A percentile compares a stretch with the other conserved stretches of the same genome.
phyloP scores from a whole-genome alignment of 1,284 basidiomycete genomes.

The Cryptococcus floricola region DNA sequence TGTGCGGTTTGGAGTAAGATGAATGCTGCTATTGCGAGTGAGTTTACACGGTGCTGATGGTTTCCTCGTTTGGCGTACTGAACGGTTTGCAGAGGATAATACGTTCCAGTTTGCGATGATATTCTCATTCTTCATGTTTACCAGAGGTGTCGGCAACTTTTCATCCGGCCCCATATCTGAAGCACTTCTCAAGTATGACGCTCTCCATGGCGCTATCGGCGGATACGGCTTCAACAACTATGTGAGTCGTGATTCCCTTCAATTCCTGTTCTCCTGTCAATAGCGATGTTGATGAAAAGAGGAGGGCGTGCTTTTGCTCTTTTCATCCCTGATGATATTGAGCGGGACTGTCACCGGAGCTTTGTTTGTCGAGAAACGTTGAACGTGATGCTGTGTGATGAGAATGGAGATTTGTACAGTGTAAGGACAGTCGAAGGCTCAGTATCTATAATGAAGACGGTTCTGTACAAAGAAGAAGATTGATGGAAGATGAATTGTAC shows the following conservation, averaged over 20 bases:
- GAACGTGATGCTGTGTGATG: not conserved
- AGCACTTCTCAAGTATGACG: slow-evolving; percentile 25
- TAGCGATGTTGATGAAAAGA: no score
- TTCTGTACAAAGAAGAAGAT: no score
- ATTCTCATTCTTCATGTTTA: slow-evolving; percentile 43
- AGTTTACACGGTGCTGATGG: slow-evolving; percentile 7
- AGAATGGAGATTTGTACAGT: no score
- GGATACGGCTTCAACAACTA: slow-evolving; percentile 44
- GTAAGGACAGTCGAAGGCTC: no score
- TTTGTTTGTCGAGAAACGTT: not conserved
- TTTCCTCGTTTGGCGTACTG: not conserved
- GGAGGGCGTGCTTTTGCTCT: no score
- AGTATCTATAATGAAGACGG: no score
- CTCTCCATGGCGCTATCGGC: slow-evolving; percentile 27
- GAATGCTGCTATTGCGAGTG: slow-evolving; percentile 32
- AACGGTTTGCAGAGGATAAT: slow-evolving; percentile 36
- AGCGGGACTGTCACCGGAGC: no score
- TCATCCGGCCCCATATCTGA: slow-evolving; percentile 42
- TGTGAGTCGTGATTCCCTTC: slow-evolving; percentile 15
- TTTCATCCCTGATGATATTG: no score
- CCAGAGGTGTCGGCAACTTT: slow-evolving; percentile 46
- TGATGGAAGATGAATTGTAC: no score
- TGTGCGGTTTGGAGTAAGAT: slow-evolving; percentile 38
- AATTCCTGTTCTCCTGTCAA: not conserved
- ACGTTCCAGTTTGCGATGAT: slow-evolving; percentile 30